Base-by-base conservation (phyloP, 176 grass and related monocot genomes). In the Zoysia japonica region DNA sequence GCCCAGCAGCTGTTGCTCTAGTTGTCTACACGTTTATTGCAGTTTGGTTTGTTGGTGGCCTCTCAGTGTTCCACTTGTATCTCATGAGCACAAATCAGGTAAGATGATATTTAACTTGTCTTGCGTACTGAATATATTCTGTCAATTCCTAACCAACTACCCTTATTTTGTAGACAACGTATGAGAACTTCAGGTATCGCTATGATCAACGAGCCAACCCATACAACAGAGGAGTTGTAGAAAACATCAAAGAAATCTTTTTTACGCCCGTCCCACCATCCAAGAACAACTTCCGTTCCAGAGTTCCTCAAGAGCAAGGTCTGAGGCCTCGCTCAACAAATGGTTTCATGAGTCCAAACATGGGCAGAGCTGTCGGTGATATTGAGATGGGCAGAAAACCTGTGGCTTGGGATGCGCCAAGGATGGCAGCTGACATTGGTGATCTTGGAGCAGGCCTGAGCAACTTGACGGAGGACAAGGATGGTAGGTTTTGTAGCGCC, bases 31-130 rank as follows among this genome's bases (percentile, higher is more conserved):
- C 87, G 54, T 97, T 97, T 67, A 85, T 93, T 40, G 87, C 86
- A 0, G 91, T 97, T 43, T 97, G 93, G 93, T 97, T 97, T 89
- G 93, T 97, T 80, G 93, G 93, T 86, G 93, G 93, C 55, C 90
- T 97, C 40, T 97, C 93, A 61, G 93, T 91, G 42, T 97, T 97
- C 82, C 93, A 93, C 70, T 87, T 97, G 74, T 97, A 97, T 81
- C 93, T 97, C 54, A 93, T 97, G 69, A 93, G 93, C 81, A 97
- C 93, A 51, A 97, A 97, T 73, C 93, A 97, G 90, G 93, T 97
- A 73, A 28, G 44, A 45, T 5, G 48, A 44, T 50, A 56, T 13
- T 19, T 72, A 28, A 60, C 62, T 28, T 67, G 35, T 45, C 15
- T 68, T 68, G 67, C 45, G 35, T 78, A 5, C 20, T 54, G 35